A percentile compares a stretch with the other conserved stretches of the same genome.
Conservation (phyloP, 169 alveolate genomes). For the Eimeria maxima region DNA sequence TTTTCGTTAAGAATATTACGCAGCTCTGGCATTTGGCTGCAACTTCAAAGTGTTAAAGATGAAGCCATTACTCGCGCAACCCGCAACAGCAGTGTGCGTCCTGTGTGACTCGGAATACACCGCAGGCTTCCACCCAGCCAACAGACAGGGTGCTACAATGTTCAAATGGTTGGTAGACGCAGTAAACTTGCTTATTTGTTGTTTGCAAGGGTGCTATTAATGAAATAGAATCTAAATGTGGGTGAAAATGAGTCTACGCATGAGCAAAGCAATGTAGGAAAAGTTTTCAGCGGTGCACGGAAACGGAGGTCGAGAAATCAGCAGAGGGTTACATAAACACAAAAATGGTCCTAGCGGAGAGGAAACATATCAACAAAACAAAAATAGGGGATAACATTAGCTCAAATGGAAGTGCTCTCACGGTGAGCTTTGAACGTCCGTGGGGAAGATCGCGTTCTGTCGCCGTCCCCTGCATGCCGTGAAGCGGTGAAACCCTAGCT, state of each 20-base stretch:
- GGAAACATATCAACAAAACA: too few species aligned
- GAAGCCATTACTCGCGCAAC: not conserved
- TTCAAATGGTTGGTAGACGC: not conserved
- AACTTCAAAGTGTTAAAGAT: not conserved
- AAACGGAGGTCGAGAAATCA: too few species aligned
- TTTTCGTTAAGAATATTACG: not conserved
- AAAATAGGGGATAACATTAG: too few species aligned
- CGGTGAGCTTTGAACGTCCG: too few species aligned
- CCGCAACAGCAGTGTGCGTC: not conserved
- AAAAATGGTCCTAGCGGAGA: too few species aligned
- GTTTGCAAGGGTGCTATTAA: not conserved
- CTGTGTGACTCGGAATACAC: not conserved
- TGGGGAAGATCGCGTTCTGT: too few species aligned
- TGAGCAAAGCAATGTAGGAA: too few species aligned
- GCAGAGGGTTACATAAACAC: too few species aligned
- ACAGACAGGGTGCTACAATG: not conserved
- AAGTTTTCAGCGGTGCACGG: too few species aligned
- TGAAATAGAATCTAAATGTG: not conserved
- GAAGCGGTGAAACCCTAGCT: too few species aligned
- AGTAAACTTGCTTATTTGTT: not conserved
- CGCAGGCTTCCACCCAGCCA: not conserved
- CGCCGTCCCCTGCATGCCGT: too few species aligned
- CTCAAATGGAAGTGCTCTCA: too few species aligned
- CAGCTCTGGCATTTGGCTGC: not conserved
- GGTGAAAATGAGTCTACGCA: not conserved